Base-by-base conservation (phyloP, 208 protist species). In the Acanthamoeba sp. region DNA sequence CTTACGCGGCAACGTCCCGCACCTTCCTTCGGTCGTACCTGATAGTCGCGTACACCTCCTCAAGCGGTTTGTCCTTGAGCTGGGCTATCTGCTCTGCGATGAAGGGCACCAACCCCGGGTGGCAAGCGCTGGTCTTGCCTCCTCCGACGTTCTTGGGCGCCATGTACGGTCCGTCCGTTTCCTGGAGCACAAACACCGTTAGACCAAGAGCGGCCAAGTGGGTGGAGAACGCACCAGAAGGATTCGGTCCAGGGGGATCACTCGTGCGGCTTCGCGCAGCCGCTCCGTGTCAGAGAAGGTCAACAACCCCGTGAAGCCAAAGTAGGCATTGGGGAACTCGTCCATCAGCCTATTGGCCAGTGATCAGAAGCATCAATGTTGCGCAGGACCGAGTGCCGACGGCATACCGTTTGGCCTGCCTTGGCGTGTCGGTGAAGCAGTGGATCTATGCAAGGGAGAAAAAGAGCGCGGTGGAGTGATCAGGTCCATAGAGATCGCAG, bases 131-230 rank as follows among this genome's bases (percentile, higher is more conserved):
- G 69, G 20, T 34, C 76, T 76, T 76, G 14, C 66, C 66, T 27
- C 76, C n/a, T 24, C 76, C 45, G 29, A n/a, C 76, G 59, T 97
- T 97, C 57, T 95, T 69, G 22, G 97, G 97, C 20, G 95, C 94
- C 97, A 98, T 98, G 92, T 96, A 98, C 29, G 97, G 97, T 27
- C 96, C 97, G 82, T 98, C 97, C 34, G 97, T 98, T 78, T 98
- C 97, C 20, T 76, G 52, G 18, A 69, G 32, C 36, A 48, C 9
- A 42, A 78, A 6, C 10, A 78, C 73, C 73, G 10, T 5, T 9
- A 10, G 3, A 5, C 2, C 12, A 32, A 29, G 24, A 84, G 45
- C 42, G 62, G 32, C 5, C 50, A 32, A 71, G 14, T 14, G 4
- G 5, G 62, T 71, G 42, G 38, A 34, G 50, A 10, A 20, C 0